Percentiles rank a stretch among this genome's conserved stretches.
These are phyloP conservation scores for Erucastrum elatum DNA, from an alignment of 345 rosid species.

Conservation along the genomic window DNA sequence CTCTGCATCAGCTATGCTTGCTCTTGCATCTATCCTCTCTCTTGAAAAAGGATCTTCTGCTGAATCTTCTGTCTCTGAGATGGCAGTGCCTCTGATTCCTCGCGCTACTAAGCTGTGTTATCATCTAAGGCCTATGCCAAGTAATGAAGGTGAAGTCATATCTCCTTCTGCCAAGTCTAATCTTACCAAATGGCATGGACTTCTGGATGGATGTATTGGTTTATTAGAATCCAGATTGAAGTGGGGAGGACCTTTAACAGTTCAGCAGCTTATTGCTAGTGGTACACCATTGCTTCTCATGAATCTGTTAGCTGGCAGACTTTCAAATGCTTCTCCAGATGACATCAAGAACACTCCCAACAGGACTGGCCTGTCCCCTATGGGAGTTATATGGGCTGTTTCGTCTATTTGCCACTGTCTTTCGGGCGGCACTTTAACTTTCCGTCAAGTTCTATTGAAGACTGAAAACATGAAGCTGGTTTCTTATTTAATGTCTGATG, in stretches of 20 bases:
- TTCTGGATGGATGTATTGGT: conserved; percentile 90
- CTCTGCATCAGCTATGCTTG: conserved; percentile 88
- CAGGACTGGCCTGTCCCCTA: conserved; percentile 69
- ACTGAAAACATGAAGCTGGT: conserved; percentile 63
- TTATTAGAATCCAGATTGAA: conserved; percentile 78
- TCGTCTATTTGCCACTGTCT: conserved; percentile 88
- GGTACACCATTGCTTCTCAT: conserved; percentile 77
- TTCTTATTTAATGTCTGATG: conserved; percentile 61
- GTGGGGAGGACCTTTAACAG: conserved; percentile 83
- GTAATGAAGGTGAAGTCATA: conserved; percentile 44
- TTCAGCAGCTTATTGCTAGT: conserved; percentile 82
- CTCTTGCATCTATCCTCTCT: conserved; percentile 85
- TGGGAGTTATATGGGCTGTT: conserved; percentile 81
- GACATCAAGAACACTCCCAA: conserved; percentile 44
- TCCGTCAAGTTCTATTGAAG: conserved; percentile 73
- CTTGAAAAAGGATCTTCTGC: conserved; percentile 81
- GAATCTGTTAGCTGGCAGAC: conserved; percentile 56
- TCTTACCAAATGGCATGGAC: conserved; percentile 85
- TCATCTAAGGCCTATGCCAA: conserved; percentile 57
- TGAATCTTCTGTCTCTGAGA: conserved; percentile 72
- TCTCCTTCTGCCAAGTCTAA: conserved; percentile 32
- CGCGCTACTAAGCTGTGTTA: conserved; percentile 75
- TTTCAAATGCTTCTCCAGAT: conserved; percentile 44
- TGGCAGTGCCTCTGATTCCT: conserved; percentile 88
- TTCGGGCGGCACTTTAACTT: conserved; percentile 68